phyloP scores from a whole-genome alignment of 352 stramenopile species.

The Phytophthora meadii region DNA sequence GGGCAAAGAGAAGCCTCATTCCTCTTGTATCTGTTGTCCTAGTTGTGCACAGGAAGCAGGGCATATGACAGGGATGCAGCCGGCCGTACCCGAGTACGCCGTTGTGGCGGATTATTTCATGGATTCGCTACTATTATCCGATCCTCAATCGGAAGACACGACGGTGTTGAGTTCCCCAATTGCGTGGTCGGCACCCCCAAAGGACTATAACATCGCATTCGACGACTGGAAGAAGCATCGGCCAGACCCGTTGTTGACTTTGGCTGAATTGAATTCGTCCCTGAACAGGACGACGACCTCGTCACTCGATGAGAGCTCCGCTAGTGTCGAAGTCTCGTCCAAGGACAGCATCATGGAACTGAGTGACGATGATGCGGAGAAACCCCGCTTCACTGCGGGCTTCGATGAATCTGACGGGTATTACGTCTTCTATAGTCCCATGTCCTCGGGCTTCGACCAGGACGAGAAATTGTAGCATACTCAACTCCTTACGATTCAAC shows the following conservation, averaged over 20 bases:
- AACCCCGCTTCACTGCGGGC: slow-evolving; percentile 14
- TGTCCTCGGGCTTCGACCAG: slow-evolving; percentile 11
- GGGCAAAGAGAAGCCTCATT: slow-evolving; percentile 16
- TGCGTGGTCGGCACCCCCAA: not conserved
- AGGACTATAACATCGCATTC: slow-evolving; percentile 5
- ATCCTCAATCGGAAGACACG: slow-evolving; percentile 1
- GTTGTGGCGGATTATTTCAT: slow-evolving; percentile 33
- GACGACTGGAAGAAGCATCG: slow-evolving; percentile 23
- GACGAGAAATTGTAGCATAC: not conserved
- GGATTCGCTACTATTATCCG: slow-evolving; percentile 1
- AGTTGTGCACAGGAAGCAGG: slow-evolving; percentile 38
- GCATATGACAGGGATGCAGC: slow-evolving; percentile 31
- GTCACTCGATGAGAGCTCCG: slow-evolving; percentile 16
- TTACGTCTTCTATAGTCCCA: slow-evolving; percentile 34
- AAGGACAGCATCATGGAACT: slow-evolving; percentile 25
- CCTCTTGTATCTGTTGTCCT: slow-evolving; percentile 34
- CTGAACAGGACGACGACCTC: slow-evolving; percentile 24
- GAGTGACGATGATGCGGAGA: slow-evolving; percentile 20
- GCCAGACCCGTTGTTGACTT: slow-evolving; percentile 9
- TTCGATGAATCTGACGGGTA: slow-evolving; percentile 13
- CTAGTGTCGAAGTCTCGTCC: slow-evolving; percentile 1
- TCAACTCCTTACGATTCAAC: too few relatives aligned
- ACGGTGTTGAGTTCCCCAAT: not conserved
- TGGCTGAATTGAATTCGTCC: slow-evolving; percentile 17
- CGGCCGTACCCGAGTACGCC: slow-evolving; percentile 25